Base-by-base conservation (phyloP, 2,329 filamentous ascomycete species). In the Huntiella savannae region DNA sequence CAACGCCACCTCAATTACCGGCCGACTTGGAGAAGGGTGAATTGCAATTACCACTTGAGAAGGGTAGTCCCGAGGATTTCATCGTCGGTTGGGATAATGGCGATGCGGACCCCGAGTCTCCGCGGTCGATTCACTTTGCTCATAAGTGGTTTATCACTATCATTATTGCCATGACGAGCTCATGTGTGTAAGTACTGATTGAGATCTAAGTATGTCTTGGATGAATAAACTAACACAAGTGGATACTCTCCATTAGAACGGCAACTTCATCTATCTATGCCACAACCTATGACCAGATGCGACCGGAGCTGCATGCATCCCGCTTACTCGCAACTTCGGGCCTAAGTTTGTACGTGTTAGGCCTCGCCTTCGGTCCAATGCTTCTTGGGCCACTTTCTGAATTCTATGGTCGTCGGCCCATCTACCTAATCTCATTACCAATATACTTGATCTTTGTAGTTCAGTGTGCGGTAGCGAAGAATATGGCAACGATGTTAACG, bases 241-340 rank as follows among this genome's bases (percentile, higher is more conserved):
- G 4, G 10, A 5, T 8, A 15, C 11, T 44, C n/a, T 16, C 45
- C 22, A 10, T 28, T 54, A 86, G 81, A 46, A 93, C 86, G 6
- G 85, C 79, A 57, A 75, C 82, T 1, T 87, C 81, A 41, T 91
- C 85, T n/a, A 76, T 93, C 54, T 94, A 95, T 61, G 88, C 85
- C 0, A 75, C 75, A 10, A 91, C 82, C 0, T 95, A 94, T 59
- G 58, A 56, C 13, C 81, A 91, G 60, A 75, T 94, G 61, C 75
- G 79, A 51, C 63, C 67, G 19, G 82, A 92, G 49, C 92, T 94
- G 54, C 63, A 73, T 52, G 72, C 73, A 54, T 80, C 81, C 0
- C 70, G 73, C 47, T 66, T 83, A 43, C 70, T 92, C 17, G 83
- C 80, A 10, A 85, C 84, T 3, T 60, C 94, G 7, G 88, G 87